Base-by-base conservation (phyloP, 306 rosid genomes). In the Cercis canadensis region DNA sequence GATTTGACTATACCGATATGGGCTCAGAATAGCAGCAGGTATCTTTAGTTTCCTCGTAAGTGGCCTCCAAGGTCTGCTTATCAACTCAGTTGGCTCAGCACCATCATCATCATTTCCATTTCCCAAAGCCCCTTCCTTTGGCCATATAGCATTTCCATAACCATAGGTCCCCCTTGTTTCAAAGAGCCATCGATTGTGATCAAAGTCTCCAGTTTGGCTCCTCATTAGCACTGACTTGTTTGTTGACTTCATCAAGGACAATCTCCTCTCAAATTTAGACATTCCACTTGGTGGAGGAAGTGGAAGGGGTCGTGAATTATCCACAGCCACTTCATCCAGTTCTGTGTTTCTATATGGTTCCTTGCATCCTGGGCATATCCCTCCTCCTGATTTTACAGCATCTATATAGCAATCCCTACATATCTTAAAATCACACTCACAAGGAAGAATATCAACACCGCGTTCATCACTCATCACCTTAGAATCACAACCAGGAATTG, bases 121-220 rank as follows among this genome's bases (percentile, higher is more conserved):
- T 58, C 85, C 88, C 15, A 87, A 84, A 43, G 86, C 90, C 7
- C 96, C 98, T 59, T 87, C 94, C 75, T 88, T 90, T 31, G 97
- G 94, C 98, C 98, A 93, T 51, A 93, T 84, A 71, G 97, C 98
- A 78, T 90, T 93, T 39, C 97, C 98, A 87, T 93, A 93, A 11
- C 98, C 98, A 83, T 93, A 93, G 58, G 97, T 93, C 11, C 97
- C 98, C 82, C 78, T 88, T 37, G 98, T 93, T 78, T 93, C 98
- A 81, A 87, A 93, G 56, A 93, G 81, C 98, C 98, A 93, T 47
- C 96, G 73, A 43, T 88, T 90, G 83, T 90, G 98, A 80, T 93
- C 98, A 75, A 93, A 93, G 62, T 93, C 97, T 18, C 85, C 92
- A 64, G 98, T 93, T 78, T 93, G 98, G 74, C 97, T 93, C 78